Percentiles rank a stretch among this genome's conserved stretches.
Conservation (phyloP, 371 early-diverging fungal genomes). For the Mortierella sp. region DNA sequence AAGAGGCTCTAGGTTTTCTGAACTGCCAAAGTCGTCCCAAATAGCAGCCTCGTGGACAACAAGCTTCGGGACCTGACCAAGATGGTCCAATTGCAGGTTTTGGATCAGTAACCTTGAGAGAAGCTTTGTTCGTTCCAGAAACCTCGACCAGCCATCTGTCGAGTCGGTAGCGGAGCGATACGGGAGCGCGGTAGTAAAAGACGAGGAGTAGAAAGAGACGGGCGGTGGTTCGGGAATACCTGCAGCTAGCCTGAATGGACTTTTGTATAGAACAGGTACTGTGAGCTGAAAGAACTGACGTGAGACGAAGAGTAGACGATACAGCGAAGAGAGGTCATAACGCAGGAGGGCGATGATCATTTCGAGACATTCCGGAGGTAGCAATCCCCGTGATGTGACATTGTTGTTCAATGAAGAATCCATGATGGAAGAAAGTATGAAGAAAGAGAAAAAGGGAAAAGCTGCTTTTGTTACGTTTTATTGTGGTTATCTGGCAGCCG, state of each 20-base stretch:
- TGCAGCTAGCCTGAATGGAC: conserved; percentile 41
- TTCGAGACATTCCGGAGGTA: conserved; percentile 52
- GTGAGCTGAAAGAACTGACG: conserved; percentile 44
- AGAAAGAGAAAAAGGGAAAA: not conserved
- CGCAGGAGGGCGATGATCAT: conserved; percentile 26
- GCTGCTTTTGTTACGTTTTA: not conserved
- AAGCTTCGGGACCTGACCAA: not conserved
- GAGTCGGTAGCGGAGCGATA: not conserved
- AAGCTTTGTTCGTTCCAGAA: conserved; percentile 22
- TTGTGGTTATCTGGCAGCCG: not conserved
- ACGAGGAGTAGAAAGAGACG: not conserved
- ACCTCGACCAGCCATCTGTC: conserved; percentile 9
- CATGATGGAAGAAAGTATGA: conserved; percentile 4
- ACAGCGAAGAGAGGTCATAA: conserved; percentile 31
- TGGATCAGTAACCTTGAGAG: conserved; percentile 26
- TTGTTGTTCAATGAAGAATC: not conserved
- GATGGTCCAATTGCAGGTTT: conserved; percentile 20
- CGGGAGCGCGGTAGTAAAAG: not conserved
- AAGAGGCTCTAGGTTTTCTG: conserved; percentile 26
- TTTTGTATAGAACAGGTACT: conserved; percentile 39
- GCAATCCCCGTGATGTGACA: not conserved
- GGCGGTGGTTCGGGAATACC: not conserved
- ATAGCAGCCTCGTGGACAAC: not conserved
- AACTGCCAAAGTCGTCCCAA: conserved; percentile 16
- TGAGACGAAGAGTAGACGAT: conserved; percentile 29